Conservation (phyloP, 305 asterid species). For the Fraxinus platypoda region DNA sequence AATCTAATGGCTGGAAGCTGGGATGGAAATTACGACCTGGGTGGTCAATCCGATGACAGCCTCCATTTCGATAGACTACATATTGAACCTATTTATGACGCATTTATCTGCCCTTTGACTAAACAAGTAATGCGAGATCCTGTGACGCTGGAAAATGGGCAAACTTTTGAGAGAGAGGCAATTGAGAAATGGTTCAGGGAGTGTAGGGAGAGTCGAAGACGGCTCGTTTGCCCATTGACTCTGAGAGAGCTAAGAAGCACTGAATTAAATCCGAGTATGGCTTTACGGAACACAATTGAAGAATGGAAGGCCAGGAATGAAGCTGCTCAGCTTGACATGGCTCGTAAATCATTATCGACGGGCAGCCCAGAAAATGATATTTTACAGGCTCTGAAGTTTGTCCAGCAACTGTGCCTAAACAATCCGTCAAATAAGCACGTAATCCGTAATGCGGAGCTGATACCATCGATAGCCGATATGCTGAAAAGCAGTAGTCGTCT, state of each 20-base stretch:
- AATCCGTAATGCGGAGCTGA: slow-evolving; percentile 67
- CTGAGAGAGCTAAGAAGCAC: slow-evolving; percentile 66
- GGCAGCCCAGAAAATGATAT: slow-evolving; percentile 64
- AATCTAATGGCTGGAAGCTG: slow-evolving; percentile 71
- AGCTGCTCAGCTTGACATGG: slow-evolving; percentile 90
- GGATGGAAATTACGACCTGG: slow-evolving; percentile 61
- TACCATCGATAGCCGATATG: slow-evolving; percentile 76
- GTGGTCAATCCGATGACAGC: slow-evolving; percentile 78
- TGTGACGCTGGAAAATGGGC: slow-evolving; percentile 83
- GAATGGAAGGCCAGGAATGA: slow-evolving; percentile 97
- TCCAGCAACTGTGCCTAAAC: slow-evolving; percentile 63
- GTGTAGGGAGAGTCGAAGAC: slow-evolving; percentile 65
- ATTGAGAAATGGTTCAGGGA: slow-evolving; percentile 87
- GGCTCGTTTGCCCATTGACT: slow-evolving; percentile 73
- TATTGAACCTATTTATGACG: slow-evolving; percentile 79
- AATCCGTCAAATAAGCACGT: slow-evolving; percentile 60
- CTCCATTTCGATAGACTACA: slow-evolving; percentile 70
- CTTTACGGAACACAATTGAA: slow-evolving; percentile 77
- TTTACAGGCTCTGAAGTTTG: slow-evolving; percentile 61
- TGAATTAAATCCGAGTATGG: slow-evolving; percentile 85
- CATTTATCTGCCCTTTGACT: slow-evolving; percentile 84
- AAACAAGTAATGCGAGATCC: slow-evolving; percentile 95
- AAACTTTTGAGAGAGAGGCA: slow-evolving; percentile 85
- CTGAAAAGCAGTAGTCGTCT: slow-evolving; percentile 66
- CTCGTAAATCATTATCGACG: slow-evolving; percentile 56